These are phyloP conservation scores for Phymatotrichopsis omnivora DNA, from an alignment of 2,329 filamentous ascomycete genomes.

Conservation along the genomic window DNA sequence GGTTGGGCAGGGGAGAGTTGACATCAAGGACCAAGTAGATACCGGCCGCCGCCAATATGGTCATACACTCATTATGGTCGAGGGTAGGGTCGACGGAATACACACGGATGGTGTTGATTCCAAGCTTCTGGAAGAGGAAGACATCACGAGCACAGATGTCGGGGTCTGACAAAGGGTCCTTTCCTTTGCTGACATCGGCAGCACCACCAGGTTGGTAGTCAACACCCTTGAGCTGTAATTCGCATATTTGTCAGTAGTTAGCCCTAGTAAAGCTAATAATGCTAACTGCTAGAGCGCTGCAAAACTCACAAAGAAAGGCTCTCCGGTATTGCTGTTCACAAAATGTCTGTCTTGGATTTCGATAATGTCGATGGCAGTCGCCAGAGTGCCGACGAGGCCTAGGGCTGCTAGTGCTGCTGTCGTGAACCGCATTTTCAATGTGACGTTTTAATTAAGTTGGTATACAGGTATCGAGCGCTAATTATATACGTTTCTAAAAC, in stretches of 20 bases:
- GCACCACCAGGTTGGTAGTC: slow-evolving; percentile 61
- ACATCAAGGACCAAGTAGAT: slow-evolving; percentile 33
- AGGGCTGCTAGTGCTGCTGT: slow-evolving; percentile 19
- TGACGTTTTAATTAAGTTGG: background rate
- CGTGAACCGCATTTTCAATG: slow-evolving; percentile 24
- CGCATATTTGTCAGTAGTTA: slow-evolving; percentile 5
- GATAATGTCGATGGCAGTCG: slow-evolving; percentile 25
- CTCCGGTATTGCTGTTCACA: slow-evolving; percentile 18
- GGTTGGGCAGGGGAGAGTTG: slow-evolving; percentile 26
- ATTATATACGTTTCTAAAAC: too few species aligned
- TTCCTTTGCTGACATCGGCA: slow-evolving; percentile 36
- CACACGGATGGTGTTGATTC: slow-evolving; percentile 40
- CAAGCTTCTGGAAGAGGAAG: slow-evolving; percentile 37
- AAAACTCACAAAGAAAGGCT: slow-evolving; percentile 28
- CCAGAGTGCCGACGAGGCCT: slow-evolving; percentile 18
- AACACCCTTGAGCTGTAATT: slow-evolving; percentile 46
- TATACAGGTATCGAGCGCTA: too few species aligned
- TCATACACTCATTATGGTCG: slow-evolving; percentile 31
- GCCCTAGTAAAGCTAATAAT: background rate
- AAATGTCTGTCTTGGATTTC: slow-evolving; percentile 27
- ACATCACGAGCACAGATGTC: slow-evolving; percentile 30
- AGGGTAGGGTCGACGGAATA: slow-evolving; percentile 31
- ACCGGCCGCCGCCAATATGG: slow-evolving; percentile 30
- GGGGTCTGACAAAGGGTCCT: slow-evolving; percentile 29
- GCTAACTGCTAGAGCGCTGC: background rate